Evolutionary conservation across 2,329 filamentous ascomycete genomes (phyloP).

Genomic region (Colletotrichum lupini): DNA sequence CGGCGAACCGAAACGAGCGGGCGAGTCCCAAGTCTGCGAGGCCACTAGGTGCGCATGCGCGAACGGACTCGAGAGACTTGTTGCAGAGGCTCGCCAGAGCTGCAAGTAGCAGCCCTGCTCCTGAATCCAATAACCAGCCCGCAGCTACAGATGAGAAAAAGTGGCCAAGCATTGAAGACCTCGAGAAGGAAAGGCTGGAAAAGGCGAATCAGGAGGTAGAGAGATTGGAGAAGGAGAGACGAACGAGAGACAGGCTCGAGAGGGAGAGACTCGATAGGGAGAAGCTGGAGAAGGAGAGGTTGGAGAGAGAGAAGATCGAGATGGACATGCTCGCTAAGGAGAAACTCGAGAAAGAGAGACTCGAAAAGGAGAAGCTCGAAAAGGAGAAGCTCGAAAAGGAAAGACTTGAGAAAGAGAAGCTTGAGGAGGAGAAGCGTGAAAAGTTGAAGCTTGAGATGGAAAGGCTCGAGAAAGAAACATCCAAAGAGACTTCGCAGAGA

Average conservation of each 20-base stretch:
- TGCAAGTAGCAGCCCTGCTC: conserved; percentile 56
- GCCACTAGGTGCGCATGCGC: conserved; percentile 35
- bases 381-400: background rate
- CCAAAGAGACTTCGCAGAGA: background rate
- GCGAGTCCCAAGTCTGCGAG: conserved; percentile 13
- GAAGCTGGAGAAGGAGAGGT: background rate
- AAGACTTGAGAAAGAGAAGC: background rate
- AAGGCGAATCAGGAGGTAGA: background rate
- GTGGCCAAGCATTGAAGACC: background rate
- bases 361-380: background rate
- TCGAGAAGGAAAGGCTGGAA: background rate
- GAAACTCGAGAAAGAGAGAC: background rate
- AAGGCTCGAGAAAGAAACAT: background rate
- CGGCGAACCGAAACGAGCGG: conserved; percentile 31
- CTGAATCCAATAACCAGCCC: conserved; percentile 37
- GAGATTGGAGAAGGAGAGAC: background rate
- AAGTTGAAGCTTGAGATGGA: background rate
- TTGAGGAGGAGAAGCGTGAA: background rate
- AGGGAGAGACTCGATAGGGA: background rate
- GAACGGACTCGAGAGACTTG: conserved; percentile 59
- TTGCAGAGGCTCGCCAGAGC: conserved; percentile 61
- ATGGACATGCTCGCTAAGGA: too few species aligned
- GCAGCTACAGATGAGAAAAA: background rate
- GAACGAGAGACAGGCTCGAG: background rate
- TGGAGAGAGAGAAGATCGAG: background rate